Conservation (phyloP, 2,329 filamentous ascomycete genomes). For the Pseudocercospora cruenta region DNA sequence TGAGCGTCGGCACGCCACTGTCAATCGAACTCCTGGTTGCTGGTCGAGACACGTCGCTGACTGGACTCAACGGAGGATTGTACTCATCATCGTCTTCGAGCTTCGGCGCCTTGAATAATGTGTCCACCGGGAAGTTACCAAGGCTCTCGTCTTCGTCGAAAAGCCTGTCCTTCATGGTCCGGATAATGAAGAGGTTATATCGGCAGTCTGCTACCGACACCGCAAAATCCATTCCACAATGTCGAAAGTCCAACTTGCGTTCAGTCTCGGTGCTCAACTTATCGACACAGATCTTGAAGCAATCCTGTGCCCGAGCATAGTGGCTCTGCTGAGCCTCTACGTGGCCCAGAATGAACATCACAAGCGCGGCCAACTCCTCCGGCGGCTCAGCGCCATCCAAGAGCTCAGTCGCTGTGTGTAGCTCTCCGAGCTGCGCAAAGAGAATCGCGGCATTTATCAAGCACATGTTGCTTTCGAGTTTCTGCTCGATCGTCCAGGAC, state of each 20-base stretch:
- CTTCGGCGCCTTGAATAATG: neutral
- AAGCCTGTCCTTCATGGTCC: neutral
- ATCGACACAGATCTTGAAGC: conserved; percentile 25
- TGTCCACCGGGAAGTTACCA: neutral
- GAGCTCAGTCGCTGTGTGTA: conserved; percentile 20
- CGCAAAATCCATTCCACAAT: conserved; percentile 27
- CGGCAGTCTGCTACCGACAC: conserved; percentile 17
- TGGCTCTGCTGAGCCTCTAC: conserved; percentile 29
- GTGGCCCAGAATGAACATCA: conserved; percentile 32
- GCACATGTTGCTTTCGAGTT: conserved; percentile 20
- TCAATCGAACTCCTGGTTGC: neutral
- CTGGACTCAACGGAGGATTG: neutral
- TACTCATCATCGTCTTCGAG: neutral
- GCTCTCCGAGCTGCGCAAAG: conserved; percentile 32
- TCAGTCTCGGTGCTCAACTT: neutral
- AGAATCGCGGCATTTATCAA: conserved; percentile 35
- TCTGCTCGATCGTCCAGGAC: conserved; percentile 15
- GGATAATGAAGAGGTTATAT: conserved; percentile 11
- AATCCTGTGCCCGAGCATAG: conserved; percentile 19
- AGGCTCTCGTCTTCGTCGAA: neutral
- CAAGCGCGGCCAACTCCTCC: conserved; percentile 20
- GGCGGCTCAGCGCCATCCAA: conserved; percentile 24
- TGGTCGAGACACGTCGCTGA: neutral
- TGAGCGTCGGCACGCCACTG: neutral
- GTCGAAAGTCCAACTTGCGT: conserved; percentile 10